phyloP scores from a whole-genome alignment of 139 green algal genomes.

The Coccomyxa sp. region DNA sequence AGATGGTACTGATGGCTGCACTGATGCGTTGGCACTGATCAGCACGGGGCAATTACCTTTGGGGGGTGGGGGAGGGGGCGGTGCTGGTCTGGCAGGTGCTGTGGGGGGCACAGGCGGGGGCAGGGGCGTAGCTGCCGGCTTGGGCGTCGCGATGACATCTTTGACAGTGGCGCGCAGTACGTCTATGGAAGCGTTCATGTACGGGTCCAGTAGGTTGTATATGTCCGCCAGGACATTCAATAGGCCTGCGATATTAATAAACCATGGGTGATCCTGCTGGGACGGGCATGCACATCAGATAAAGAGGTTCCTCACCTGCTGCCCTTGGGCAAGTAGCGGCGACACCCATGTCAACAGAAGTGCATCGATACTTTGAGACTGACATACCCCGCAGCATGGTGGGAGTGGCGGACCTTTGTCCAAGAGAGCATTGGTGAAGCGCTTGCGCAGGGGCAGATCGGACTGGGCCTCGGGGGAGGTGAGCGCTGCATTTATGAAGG shows the following conservation, averaged over 20 bases:
- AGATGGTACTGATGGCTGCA: not conserved
- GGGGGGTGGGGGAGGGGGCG: not conserved
- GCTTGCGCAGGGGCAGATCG: conserved; percentile 10
- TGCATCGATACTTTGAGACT: too few species aligned
- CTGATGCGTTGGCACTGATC: not conserved
- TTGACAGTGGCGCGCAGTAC: not conserved
- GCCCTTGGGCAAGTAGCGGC: too few species aligned
- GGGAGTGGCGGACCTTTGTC: conserved; percentile 2
- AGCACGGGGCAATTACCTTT: not conserved
- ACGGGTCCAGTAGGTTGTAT: conserved; percentile 3
- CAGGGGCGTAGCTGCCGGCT: not conserved
- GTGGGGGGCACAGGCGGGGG: not conserved
- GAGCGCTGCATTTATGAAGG: conserved; percentile 6
- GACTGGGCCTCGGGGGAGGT: conserved; percentile 9
- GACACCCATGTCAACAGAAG: too few species aligned
- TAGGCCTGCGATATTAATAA: conserved; percentile 6
- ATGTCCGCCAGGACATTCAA: conserved; percentile 26
- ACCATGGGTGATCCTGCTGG: too few species aligned
- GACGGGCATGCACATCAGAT: too few species aligned
- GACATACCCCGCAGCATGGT: too few species aligned
- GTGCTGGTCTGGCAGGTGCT: not conserved
- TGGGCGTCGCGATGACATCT: conserved; percentile 10
- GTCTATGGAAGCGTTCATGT: not conserved
- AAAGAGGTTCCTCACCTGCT: too few species aligned
- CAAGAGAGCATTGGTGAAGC: conserved; percentile 8